Conservation (phyloP, 805 yeast species). For the Cephaloascus fragrans region DNA sequence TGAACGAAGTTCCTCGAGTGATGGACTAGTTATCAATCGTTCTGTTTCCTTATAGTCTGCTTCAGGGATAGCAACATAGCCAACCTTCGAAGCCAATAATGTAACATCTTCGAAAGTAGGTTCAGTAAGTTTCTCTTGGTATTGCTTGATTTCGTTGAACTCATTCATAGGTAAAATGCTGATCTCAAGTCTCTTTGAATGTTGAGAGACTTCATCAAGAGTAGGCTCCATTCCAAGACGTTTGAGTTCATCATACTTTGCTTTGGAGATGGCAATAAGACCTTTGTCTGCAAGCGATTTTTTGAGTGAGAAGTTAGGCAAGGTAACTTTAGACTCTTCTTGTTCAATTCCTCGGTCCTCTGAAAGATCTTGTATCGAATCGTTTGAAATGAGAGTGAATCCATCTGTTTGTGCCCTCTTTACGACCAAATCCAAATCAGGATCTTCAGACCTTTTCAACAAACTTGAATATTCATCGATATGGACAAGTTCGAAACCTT, state of each 20-base stretch:
- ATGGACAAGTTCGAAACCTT: constrained; percentile 1
- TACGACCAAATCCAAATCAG: neutral
- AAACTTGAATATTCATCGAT: neutral
- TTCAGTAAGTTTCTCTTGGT: constrained; percentile 1
- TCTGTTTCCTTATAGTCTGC: constrained; percentile 14
- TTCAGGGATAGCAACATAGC: constrained; percentile 16
- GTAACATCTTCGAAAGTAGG: constrained; percentile 7
- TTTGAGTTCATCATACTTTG: constrained; percentile 1
- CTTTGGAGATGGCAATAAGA: neutral
- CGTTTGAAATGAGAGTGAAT: neutral
- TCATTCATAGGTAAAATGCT: neutral
- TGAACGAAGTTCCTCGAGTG: constrained; percentile 2
- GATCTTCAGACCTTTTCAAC: neutral
- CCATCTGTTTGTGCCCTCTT: neutral
- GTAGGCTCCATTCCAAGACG: neutral
- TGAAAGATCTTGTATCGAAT: neutral
- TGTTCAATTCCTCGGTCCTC: neutral
- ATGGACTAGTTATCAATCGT: constrained; percentile 10
- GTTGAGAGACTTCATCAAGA: neutral
- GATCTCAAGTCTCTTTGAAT: neutral
- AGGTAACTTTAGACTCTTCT: neutral
- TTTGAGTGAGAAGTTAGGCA: neutral
- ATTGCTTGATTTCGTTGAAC: neutral
- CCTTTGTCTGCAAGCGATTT: neutral
- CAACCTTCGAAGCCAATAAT: constrained; percentile 5